Evolutionary conservation across 257 asterid species (phyloP), one percentile per base, ranked within the genome.

Genomic region (Przewalskia tangutica): DNA sequence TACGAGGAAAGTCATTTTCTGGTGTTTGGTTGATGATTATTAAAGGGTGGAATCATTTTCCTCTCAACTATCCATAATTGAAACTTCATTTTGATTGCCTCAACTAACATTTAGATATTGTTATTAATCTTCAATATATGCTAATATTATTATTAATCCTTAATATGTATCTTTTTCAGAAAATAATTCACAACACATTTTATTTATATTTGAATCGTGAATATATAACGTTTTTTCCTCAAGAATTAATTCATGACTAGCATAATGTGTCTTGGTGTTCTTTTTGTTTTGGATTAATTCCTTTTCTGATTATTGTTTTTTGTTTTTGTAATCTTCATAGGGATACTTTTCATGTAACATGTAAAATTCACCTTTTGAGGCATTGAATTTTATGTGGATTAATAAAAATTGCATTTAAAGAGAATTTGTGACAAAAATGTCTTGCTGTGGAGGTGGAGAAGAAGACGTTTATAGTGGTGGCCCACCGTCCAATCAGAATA

Each of bases 381-480:
- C 8, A 46, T 42, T 34, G 17, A 18, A 50, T 46, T 46, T 7
- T 36, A 7, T 48, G 56, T 27, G 1, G 76, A 59, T 65, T 56
- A 38, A 53, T 59, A 12, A 66, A 67, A 70, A 9, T 55, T 3
- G 14, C 34, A 68, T 34, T 60, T 73, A 54, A 83, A 75, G 81
- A 73, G 82, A 65, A 66, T 78, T 55, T 79, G 84, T 44, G 14
- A 81, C 79, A 83, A 88, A 53, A 71, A 94, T 94, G 97, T 82
- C 86, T 86, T 94, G 98, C 82, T 94, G 98, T 81, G 97, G 97
- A 82, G 97, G 97, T 73, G 90, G 88, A 83, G 97, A 94, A 84
- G 97, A 92, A 87, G 97, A 94, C 79, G 65, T 68, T 64, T 70
- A 80, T 75, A 81, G 84, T 20, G 94, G 90, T n/a, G 94, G 90